Evolutionary conservation across 139 green algal genomes (phyloP).

Genomic region (Chlorella sp.): DNA sequence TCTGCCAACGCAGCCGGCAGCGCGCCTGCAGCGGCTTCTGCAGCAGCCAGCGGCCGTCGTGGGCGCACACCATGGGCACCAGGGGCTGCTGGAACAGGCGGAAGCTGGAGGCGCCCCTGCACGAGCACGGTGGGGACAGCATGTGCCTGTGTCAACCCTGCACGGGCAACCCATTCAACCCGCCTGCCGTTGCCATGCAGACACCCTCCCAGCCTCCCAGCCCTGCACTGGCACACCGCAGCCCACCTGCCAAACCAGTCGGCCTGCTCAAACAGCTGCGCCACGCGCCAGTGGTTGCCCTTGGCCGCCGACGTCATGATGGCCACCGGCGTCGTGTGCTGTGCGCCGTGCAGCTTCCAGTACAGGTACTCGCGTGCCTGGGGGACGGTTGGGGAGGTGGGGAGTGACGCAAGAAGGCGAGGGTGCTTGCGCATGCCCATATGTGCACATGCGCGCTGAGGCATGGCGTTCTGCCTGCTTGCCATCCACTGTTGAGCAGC

Average conservation of each 20-base stretch:
- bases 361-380: conserved; percentile 95
- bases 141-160: too few relatives aligned
- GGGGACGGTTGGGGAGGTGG: neutral
- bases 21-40: conserved; percentile 50
- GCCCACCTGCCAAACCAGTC: conserved; percentile 80
- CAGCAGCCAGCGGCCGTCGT: conserved; percentile 85
- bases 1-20: neutral
- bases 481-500: too few relatives aligned
- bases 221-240: too few relatives aligned
- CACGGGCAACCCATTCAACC: too few relatives aligned
- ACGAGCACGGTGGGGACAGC: too few relatives aligned
- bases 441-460: neutral
- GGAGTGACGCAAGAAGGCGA: neutral
- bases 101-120: conserved; percentile 74
- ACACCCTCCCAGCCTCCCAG: too few relatives aligned
- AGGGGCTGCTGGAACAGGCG: conserved; percentile 86
- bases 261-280: conserved; percentile 59
- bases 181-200: too few relatives aligned
- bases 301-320: conserved; percentile 99
- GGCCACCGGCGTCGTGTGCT: conserved; percentile 87
- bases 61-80: conserved; percentile 87
- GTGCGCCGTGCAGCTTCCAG: conserved; percentile 83
- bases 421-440: neutral
- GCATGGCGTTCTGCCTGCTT: neutral
- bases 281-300: conserved; percentile 90